Evolutionary conservation across 225 moss, liverwort and hornwort genomes (phyloP), one percentile per base, ranked within the genome.

Genomic region (Asterella californica): DNA sequence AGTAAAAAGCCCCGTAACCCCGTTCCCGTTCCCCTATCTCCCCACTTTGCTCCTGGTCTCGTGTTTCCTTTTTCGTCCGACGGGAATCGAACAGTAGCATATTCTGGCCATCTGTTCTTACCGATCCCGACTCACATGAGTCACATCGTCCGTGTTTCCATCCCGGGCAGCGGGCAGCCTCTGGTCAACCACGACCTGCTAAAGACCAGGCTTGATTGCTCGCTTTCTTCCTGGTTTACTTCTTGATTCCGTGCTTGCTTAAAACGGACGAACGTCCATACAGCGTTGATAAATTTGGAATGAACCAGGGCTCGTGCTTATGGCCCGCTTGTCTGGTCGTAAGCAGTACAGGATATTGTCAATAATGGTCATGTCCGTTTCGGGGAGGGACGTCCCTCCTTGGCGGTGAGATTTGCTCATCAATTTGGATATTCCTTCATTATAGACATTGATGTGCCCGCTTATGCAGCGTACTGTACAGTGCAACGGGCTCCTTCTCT

Each of bases 241-340:
- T 57, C 57, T 5, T 24, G 17, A 27, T 27, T 61, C n/a, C 61
- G 25, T 25, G 10, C 27, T 27, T 61, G 61, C 61, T 9, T n/a
- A 24, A 57, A 55, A 57, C 57, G 57, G 17, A 57, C 15, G 57
- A 57, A 24, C 15, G 5, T 15, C n/a, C 12, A n/a, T n/a, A 6
- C 64, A 64, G 64, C 64, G 64, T 30, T 64, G 64, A n/a, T 64
- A 64, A 64, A 27, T 12, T 64, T n/a, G 64, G 64, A 30, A 64
- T 27, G 29, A 64, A 29, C 29, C 64, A 32, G 34, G 33, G 10
- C 67, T 67, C 34, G 32, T 65, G 65, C 65, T 65, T 33, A 33
- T 15, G 65, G 10, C 65, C 33, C 33, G 65, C 32, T n/a, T 32
- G 67, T 67, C 67, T 21, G 34, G 67, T 67, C 67, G 33, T 36